Evolutionary conservation across 2,329 filamentous ascomycete genomes (phyloP).

Genomic region (Fusarium sulawesiense): DNA sequence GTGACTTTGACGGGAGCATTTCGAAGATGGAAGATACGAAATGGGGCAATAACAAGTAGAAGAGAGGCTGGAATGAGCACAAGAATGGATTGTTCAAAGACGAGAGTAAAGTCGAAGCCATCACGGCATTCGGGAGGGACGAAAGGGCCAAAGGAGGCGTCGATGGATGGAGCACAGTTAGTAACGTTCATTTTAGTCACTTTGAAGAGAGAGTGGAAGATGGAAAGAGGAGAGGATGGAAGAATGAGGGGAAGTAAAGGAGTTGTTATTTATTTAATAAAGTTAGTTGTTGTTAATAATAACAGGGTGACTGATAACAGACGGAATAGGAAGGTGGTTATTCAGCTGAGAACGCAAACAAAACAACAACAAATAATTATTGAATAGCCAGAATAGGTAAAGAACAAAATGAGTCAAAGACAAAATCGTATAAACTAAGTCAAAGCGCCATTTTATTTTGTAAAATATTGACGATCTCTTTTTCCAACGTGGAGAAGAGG

Average conservation of each 20-base stretch:
- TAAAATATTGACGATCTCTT: background rate
- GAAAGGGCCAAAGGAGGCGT: slow-evolving; percentile 45
- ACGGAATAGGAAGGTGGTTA: slow-evolving; percentile 36
- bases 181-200: slow-evolving; percentile 40
- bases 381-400: background rate
- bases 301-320: background rate
- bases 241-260: background rate
- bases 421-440: slow-evolving; percentile 8
- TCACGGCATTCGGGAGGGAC: slow-evolving; percentile 50
- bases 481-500: background rate
- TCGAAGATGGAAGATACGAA: slow-evolving; percentile 47
- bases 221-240: background rate
- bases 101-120: slow-evolving; percentile 62
- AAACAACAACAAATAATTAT: background rate
- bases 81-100: slow-evolving; percentile 56
- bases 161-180: slow-evolving; percentile 39
- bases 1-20: slow-evolving; percentile 44
- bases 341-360: background rate
- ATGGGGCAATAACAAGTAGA: slow-evolving; percentile 48
- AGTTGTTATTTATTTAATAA: slow-evolving; percentile 7
- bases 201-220: background rate
- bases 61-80: slow-evolving; percentile 48
- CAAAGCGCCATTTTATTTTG: background rate
- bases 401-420: slow-evolving; percentile 15
- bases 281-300: background rate